phyloP scores from a whole-genome alignment of 2,329 filamentous ascomycete genomes.

The Ophiocordyceps robertsii region DNA sequence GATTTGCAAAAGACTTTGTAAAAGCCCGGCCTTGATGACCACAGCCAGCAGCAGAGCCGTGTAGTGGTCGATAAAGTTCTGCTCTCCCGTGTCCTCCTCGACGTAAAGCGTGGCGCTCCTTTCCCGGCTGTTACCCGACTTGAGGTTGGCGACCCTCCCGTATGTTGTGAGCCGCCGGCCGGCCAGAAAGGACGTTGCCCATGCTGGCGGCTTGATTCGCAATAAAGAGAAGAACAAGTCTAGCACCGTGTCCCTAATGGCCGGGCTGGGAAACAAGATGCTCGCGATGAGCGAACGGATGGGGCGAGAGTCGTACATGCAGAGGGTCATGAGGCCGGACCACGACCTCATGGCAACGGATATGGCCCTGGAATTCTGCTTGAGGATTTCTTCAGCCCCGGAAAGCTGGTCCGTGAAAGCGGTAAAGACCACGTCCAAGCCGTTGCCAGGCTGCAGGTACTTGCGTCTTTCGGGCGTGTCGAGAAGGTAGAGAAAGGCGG shows the following conservation, averaged over 20 bases:
- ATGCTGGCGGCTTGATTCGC: constrained; percentile 79
- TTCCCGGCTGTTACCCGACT: constrained; percentile 39
- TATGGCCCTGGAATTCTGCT: constrained; percentile 85
- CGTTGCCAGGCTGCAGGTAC: constrained; percentile 77
- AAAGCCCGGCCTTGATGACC: constrained; percentile 68
- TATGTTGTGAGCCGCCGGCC: constrained; percentile 90
- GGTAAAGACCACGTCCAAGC: constrained; percentile 79
- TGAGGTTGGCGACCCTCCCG: constrained; percentile 79
- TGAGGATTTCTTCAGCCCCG: constrained; percentile 49
- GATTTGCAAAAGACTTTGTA: constrained; percentile 47
- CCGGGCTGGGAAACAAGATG: constrained; percentile 41
- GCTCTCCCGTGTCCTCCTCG: constrained; percentile 56
- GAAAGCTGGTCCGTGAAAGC: constrained; percentile 76
- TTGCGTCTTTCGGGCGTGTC: constrained; percentile 71
- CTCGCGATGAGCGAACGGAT: constrained; percentile 65
- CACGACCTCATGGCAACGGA: constrained; percentile 84
- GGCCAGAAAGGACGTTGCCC: constrained; percentile 91
- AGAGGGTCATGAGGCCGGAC: constrained; percentile 79
- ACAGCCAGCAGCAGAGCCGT: constrained; percentile 78
- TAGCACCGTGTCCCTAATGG: constrained; percentile 62
- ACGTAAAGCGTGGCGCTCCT: constrained; percentile 37
- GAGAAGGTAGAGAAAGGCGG: constrained; percentile 78
- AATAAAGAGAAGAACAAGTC: constrained; percentile 72
- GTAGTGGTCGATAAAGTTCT: constrained; percentile 88
- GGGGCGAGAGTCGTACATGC: constrained; percentile 77